phyloP scores from a whole-genome alignment of 2,329 filamentous ascomycete genomes.

The Cyphellophora attinorum region DNA sequence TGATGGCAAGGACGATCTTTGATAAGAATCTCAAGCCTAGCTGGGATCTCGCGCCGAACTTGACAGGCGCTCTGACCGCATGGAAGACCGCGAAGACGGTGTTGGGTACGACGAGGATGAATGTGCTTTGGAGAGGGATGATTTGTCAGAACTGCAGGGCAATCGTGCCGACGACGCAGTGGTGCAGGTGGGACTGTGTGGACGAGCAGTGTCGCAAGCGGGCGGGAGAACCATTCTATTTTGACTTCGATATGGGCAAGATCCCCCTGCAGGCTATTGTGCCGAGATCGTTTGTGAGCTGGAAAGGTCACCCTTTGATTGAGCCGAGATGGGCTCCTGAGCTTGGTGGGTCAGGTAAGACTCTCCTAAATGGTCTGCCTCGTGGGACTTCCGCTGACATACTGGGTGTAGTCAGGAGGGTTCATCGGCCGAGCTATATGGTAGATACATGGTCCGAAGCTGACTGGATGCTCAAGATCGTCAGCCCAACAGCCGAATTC shows the following conservation, averaged over 20 bases:
- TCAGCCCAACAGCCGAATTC: neutral
- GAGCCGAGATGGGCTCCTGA: neutral
- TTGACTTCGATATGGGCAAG: neutral
- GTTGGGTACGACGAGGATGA: slow-evolving; percentile 15
- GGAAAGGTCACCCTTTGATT: neutral
- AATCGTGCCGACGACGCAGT: slow-evolving; percentile 1
- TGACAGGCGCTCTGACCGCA: neutral
- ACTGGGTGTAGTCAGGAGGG: neutral
- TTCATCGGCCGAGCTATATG: neutral
- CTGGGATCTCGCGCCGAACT: neutral
- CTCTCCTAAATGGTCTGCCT: no score
- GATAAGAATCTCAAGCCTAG: neutral
- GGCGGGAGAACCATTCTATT: no score
- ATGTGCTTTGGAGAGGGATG: slow-evolving; percentile 49
- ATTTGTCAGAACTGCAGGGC: slow-evolving; percentile 53
- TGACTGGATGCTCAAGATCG: neutral
- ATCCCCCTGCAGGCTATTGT: neutral
- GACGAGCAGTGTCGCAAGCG: neutral
- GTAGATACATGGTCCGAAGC: neutral
- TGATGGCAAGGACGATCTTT: neutral
- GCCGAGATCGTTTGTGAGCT: neutral
- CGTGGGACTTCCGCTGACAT: no score
- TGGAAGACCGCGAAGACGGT: neutral
- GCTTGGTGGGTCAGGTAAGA: neutral
- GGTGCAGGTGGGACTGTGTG: neutral